Evolutionary conservation across 805 yeast genomes (phyloP).

Genomic region (Pichia paraexigua): DNA sequence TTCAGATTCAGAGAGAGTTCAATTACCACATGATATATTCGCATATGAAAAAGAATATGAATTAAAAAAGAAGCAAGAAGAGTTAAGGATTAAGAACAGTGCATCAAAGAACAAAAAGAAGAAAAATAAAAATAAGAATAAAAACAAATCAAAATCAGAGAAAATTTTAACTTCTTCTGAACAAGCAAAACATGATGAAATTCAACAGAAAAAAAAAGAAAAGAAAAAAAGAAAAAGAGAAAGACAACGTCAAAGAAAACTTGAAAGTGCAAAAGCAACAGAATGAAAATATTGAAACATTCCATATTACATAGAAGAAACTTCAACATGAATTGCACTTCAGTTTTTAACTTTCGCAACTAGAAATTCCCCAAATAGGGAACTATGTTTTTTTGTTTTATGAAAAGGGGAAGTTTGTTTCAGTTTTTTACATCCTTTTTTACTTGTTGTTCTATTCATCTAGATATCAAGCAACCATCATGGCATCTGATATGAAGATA

Average conservation of each 20-base stretch:
- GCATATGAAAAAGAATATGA: slow-evolving; percentile 4
- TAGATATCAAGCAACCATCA: background rate
- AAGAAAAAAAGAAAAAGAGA: background rate
- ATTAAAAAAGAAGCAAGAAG: background rate
- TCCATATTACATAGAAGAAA: too few species aligned
- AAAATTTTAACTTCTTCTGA: background rate
- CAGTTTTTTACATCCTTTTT: background rate
- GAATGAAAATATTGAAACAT: background rate
- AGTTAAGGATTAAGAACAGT: background rate
- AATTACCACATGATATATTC: slow-evolving; percentile 4
- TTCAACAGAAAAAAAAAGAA: background rate
- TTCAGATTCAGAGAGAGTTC: background rate
- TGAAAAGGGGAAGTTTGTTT: background rate
- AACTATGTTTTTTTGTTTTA: background rate
- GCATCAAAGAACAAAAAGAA: background rate
- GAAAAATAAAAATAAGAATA: background rate
- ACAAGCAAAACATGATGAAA: background rate
- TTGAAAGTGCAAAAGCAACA: background rate
- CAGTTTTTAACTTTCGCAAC: background rate
- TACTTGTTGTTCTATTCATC: background rate
- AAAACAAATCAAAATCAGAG: background rate
- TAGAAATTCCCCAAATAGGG: background rate
- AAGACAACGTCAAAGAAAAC: background rate
- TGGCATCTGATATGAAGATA: background rate
- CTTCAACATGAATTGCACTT: background rate